Evolutionary conservation across 768 basidiomycete genomes (phyloP), one percentile per base, ranked within the genome.

Genomic region (Rhodotorula sphaerocarpa): DNA sequence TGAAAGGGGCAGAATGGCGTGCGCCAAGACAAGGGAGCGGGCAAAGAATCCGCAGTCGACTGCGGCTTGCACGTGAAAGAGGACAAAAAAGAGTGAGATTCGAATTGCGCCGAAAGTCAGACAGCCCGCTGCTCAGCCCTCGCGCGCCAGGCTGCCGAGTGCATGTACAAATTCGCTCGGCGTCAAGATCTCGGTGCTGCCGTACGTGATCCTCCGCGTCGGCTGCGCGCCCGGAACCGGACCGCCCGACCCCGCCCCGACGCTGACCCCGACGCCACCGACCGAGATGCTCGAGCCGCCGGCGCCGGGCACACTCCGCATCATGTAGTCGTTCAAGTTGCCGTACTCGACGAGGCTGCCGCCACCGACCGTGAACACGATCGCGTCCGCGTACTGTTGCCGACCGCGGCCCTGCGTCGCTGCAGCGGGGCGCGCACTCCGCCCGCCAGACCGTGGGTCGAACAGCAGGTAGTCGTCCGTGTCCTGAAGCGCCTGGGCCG

Each of bases 341-440:
- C 91, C 90, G 70, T 92, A 96, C 77, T 99, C 95, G 55, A 97
- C 90, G 72, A 96, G 93, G 21, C 91, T 87, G 7, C 91, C 95
- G 2, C 95, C 95, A 12, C 95, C 95, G 5, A 99, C 92, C 34
- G 96, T 79, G 70, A 99, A 99, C 5, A 99, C 86, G 72, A 88
- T 83, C 20, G 88, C 85, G 65, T 97, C 93, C 5, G 80, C 77
- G 74, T 92, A 96, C 21, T 86, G 73, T 65, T 75, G 74, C 50
- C 74, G 70, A 0, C 84, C 87, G 85, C 88, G 47, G 72, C 39
- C 83, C 79, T 61, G 77, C 69, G 70, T 63, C 7, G 75, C 73
- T 5, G 69, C 71, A 59, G 81, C 70, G 61, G 77, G 57, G 75
- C 77, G 52, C 73, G 66, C 72, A 15, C 71, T 63, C 0, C 86